Evolutionary conservation across 2,329 filamentous ascomycete genomes (phyloP), one percentile per base, ranked within the genome.

Genomic region (Colletotrichum tropicicola): DNA sequence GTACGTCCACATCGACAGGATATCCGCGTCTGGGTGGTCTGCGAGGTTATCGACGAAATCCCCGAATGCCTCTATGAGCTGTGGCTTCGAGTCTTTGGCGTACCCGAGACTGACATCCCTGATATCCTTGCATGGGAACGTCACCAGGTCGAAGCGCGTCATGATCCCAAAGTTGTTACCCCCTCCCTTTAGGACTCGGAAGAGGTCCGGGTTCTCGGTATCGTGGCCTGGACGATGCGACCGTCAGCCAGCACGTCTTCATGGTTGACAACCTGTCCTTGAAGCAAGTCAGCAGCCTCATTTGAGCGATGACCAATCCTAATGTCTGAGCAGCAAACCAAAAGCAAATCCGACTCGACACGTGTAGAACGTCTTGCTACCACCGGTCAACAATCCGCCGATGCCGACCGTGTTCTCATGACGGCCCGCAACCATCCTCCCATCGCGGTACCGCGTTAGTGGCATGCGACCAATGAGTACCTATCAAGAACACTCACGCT

Each of bases 81-180:
- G 7, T 9, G 27, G 27, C 12, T n/a, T 23, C 8, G 17, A 43
- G 17, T 45, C 39, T 6, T n/a, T n/a, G n/a, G 37, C 25, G 17
- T 17, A 30, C n/a, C 23, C 52, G 4, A 58, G 30, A 0, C 21
- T 39, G 1, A 1, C 28, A 3, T 35, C 43, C 43, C 30, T 51
- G 0, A 59, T 47, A 4, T 43, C 35, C n/a, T 48, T 39, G 5
- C 39, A 35, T 25, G 48, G 59, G 10, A 48, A 66, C 0, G 43
- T 49, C 25, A 5, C 17, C 30, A 80, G 53, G 48, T 54, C 54
- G 30, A 48, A 64, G n/a, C 47, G 30, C 5, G 77, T 73, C 3
- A 76, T 75, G 65, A 80, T 72, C 44, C 81, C 82, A 47, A 83
- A 81, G 68, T 85, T 85, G 70, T 77, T 80, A 21, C 77, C 76